These are phyloP conservation scores for Epichloe baconii DNA, from an alignment of 2,329 filamentous ascomycete genomes.

Conservation along the genomic window DNA sequence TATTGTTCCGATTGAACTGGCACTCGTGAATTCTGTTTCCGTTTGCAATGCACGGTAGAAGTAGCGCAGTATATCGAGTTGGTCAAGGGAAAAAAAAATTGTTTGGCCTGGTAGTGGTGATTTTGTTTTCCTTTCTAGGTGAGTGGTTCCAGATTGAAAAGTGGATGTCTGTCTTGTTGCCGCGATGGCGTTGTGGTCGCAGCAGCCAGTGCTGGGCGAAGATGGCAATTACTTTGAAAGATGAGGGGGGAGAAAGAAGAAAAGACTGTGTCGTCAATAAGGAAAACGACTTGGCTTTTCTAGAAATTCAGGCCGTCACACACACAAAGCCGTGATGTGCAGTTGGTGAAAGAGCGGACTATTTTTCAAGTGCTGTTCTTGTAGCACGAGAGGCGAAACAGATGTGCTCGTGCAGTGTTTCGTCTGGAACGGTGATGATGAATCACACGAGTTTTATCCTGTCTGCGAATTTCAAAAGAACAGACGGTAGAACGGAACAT, in stretches of 20 bases:
- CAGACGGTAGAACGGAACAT: neutral
- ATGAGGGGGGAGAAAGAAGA: neutral
- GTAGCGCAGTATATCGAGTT: neutral
- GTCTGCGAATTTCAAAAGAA: neutral
- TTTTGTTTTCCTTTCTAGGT: too few relatives aligned
- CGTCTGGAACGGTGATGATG: neutral
- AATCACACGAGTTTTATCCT: neutral
- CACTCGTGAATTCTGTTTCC: neutral
- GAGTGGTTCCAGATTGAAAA: neutral
- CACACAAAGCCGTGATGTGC: neutral
- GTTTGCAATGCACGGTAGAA: neutral
- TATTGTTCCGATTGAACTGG: constrained; percentile 1
- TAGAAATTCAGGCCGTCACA: neutral
- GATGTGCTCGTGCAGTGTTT: neutral
- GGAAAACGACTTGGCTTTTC: neutral
- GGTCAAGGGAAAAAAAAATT: too few relatives aligned
- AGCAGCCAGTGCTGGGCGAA: neutral
- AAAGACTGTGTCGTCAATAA: neutral
- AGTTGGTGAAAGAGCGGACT: neutral
- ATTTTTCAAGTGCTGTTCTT: neutral
- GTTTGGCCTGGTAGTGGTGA: too few relatives aligned
- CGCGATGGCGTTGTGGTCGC: neutral
- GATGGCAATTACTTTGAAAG: neutral
- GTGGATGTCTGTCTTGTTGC: neutral
- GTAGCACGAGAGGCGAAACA: neutral